Evolutionary conservation across 1,284 basidiomycete species (phyloP).

Genomic region (Irpex sp.): DNA sequence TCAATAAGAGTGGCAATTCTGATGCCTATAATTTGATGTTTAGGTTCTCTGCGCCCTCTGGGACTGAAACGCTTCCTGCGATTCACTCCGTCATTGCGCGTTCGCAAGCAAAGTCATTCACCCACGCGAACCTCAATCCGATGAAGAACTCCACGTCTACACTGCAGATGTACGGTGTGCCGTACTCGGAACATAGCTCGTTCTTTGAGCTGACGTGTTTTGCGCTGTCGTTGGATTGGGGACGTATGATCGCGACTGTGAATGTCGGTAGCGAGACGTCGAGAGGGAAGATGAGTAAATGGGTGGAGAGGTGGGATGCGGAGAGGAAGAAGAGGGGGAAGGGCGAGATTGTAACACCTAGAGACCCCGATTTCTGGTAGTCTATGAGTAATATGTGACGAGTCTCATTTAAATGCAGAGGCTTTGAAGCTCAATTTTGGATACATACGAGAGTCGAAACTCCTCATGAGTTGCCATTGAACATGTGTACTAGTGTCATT

Average conservation of each 20-base stretch:
- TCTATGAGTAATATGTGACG: neutral
- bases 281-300: constrained; percentile 80
- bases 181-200: constrained; percentile 95
- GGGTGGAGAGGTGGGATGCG: constrained; percentile 84
- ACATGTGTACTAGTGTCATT: too few species aligned
- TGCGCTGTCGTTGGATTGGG: constrained; percentile 80
- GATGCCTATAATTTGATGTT: neutral
- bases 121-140: constrained; percentile 62
- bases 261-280: constrained; percentile 84
- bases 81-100: constrained; percentile 66
- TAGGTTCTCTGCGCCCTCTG: constrained; percentile 72
- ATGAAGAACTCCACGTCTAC: constrained; percentile 68
- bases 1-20: neutral
- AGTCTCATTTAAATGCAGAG: neutral
- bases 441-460: too few species aligned
- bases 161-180: constrained; percentile 82
- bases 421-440: too few species aligned
- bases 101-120: constrained; percentile 66
- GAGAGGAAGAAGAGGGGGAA: constrained; percentile 64
- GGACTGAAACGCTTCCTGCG: constrained; percentile 58
- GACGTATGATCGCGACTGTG: constrained; percentile 91
- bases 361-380: constrained; percentile 68
- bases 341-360: constrained; percentile 54
- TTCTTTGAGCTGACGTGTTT: constrained; percentile 95
- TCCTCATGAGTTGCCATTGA: too few species aligned